Percentiles rank a stretch among this genome's conserved stretches.
phyloP scores from a whole-genome alignment of 2,329 filamentous ascomycete genomes.

The Catunica adiposa region DNA sequence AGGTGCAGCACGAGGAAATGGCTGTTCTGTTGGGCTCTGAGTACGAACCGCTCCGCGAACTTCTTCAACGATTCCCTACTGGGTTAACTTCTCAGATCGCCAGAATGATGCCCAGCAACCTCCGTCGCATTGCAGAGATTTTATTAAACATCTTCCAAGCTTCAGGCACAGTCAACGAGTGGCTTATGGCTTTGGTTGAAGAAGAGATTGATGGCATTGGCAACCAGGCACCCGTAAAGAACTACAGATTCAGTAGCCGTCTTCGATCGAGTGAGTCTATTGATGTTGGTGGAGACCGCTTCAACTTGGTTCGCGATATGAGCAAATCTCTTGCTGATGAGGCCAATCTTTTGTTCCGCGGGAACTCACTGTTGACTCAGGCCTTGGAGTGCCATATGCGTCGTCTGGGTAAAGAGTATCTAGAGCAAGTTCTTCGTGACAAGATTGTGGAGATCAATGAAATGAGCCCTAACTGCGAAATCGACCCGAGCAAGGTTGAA shows the following conservation, averaged over 20 bases:
- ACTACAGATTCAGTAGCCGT: conserved; percentile 54
- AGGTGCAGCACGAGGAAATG: conserved; percentile 69
- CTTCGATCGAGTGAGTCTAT: conserved; percentile 55
- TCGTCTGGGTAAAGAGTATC: conserved; percentile 76
- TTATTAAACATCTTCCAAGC: conserved; percentile 93
- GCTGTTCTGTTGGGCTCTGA: conserved; percentile 76
- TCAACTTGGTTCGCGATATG: conserved; percentile 59
- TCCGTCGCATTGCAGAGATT: conserved; percentile 68
- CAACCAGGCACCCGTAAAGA: conserved; percentile 60
- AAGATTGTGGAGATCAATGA: conserved; percentile 83
- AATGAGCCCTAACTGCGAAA: conserved; percentile 80
- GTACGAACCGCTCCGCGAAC: conserved; percentile 65
- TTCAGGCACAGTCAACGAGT: conserved; percentile 66
- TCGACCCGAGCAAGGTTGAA: conserved; percentile 71
- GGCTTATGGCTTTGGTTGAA: conserved; percentile 85
- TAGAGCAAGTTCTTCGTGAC: conserved; percentile 72
- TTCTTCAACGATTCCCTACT: conserved; percentile 71
- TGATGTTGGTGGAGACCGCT: conserved; percentile 46
- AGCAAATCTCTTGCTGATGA: conserved; percentile 67
- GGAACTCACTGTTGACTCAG: conserved; percentile 87
- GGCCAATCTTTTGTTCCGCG: conserved; percentile 85
- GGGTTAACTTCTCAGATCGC: conserved; percentile 75
- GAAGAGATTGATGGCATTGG: conserved; percentile 92
- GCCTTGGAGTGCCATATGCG: conserved; percentile 93
- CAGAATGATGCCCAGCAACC: conserved; percentile 56